Percentiles rank a stretch among this genome's conserved stretches.
These are phyloP conservation scores for Xylaria longipes DNA, from an alignment of 495 filamentous ascomycete species.

Conservation along the genomic window DNA sequence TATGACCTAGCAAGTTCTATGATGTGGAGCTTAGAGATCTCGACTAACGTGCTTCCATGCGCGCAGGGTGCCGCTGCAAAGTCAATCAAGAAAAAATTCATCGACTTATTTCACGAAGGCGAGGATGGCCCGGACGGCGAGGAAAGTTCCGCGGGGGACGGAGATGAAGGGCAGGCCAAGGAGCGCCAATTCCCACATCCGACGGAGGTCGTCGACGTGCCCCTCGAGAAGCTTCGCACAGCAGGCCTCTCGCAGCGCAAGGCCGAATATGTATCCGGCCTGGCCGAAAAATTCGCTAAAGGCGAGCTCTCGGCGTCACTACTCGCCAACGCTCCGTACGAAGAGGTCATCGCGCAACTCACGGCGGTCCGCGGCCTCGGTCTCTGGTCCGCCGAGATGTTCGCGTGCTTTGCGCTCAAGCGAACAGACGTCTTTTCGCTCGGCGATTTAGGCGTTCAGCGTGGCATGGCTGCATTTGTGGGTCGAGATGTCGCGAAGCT, in stretches of 20 bases:
- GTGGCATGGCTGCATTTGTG: constrained; percentile 88
- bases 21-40: background rate
- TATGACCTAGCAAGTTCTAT: background rate
- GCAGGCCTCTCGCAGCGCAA: constrained; percentile 91
- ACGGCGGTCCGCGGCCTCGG: constrained; percentile 89
- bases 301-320: constrained; percentile 78
- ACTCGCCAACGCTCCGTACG: constrained; percentile 78
- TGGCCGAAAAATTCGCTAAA: constrained; percentile 78
- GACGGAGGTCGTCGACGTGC: constrained; percentile 64
- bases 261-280: constrained; percentile 88
- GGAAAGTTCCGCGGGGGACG: constrained; percentile 29
- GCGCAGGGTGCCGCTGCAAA: constrained; percentile 76
- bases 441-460: constrained; percentile 93
- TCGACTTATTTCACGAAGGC: constrained; percentile 69
- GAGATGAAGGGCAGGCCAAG: background rate
- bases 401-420: constrained; percentile 90
- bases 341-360: constrained; percentile 81
- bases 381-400: constrained; percentile 96
- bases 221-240: constrained; percentile 71
- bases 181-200: constrained; percentile 73
- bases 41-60: background rate
- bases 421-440: constrained; percentile 91
- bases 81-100: constrained; percentile 85
- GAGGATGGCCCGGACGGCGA: constrained; percentile 25
- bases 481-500: constrained; percentile 83